Base-by-base conservation (phyloP, 2,329 filamentous ascomycete genomes). In the Cryphonectria parasitica region DNA sequence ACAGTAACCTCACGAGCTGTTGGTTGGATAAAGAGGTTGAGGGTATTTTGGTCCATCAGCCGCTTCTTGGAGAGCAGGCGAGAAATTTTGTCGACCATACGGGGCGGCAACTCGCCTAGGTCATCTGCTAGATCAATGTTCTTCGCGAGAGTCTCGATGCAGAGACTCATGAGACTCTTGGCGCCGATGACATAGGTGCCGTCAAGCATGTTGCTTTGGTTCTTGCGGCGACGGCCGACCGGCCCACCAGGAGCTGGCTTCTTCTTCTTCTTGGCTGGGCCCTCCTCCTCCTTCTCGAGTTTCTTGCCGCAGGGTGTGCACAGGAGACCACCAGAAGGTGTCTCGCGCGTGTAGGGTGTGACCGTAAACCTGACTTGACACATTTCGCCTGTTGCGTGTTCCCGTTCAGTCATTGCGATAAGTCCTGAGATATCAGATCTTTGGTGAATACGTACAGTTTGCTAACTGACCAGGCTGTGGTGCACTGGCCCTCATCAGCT, bases 281-380 rank as follows among this genome's bases (percentile, higher is more conserved):
- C 91, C 69, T 88, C 85, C 34, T 91, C 88, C 73, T 91, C 88
- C 73, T 92, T 91, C 56, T 88, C 87, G 66, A 92, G 80, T 73
- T 93, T 88, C 76, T 92, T 94, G 31, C 93, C 92, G 77, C 95
- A 98, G 31, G 92, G 89, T 3, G 86, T 86, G 78, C 95, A 98
- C 1, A 98, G 84, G n/a, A 98, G 84, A 22, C 94, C 94, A 4
- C 95, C 95, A n/a, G 91, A 86, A 0, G 93, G 92, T 0, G 92
- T 94, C 39, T 90, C 88, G 74, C 94, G 91, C 73, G 92, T 94
- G 82, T 98, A 98, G 0, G 93, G 88, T 0, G 95, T 98, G 61
- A 98, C 95, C 0, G 94, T 97, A 77, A 98, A 98, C 52, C 94
- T 90, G 79, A 96, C 97, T 60, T 87, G 86, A 79, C 95, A 98